Evolutionary conservation across 495 filamentous ascomycete genomes (phyloP), one percentile per base, ranked within the genome.

Genomic region (Xylaria cubensis): DNA sequence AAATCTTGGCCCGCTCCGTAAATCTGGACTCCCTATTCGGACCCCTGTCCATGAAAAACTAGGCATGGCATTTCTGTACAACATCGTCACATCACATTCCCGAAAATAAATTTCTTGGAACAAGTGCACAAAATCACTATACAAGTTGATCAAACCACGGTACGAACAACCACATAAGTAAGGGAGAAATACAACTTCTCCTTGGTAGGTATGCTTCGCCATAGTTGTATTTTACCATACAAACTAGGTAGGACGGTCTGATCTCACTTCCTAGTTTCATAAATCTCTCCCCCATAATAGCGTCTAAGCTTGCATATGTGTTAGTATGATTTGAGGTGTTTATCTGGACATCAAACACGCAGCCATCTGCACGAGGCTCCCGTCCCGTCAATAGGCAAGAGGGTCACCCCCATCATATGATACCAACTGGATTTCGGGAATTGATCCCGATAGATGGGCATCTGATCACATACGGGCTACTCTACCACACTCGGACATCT

Each of bases 201-300:
- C 58, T 10, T 17, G 17, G 34, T 12, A 36, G 17, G 17, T 39
- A 61, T 36, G 58, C 13, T 39, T 61, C 53, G 9, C 51, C 21
- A 55, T 55, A 21, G 53, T 29, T 7, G 53, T 56, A 1, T 26
- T 56, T 9, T 53, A 17, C 13, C 10, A 15, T 56, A 55, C 51
- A 24, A 26, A 13, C 3, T 29, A 10, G 51, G 24, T 29, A 10
- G 51, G 24, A 55, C 51, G 26, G 53, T n/a, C 19, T 39, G n/a
- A 44, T 67, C 10, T 21, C 26, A 53, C 64, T 1, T 50, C 63
- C 13, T 41, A 29, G 64, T 67, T 67, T 53, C 46, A 67, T 65
- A 44, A 67, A 53, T 53, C 39, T 46, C 64, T 53, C 46, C 36
- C 46, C n/a, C 44, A 39, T 46, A 67, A 7, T 67, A 67, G 64